Evolutionary conservation across 768 basidiomycete genomes (phyloP).

Genomic region (Boletus eberwhitei): DNA sequence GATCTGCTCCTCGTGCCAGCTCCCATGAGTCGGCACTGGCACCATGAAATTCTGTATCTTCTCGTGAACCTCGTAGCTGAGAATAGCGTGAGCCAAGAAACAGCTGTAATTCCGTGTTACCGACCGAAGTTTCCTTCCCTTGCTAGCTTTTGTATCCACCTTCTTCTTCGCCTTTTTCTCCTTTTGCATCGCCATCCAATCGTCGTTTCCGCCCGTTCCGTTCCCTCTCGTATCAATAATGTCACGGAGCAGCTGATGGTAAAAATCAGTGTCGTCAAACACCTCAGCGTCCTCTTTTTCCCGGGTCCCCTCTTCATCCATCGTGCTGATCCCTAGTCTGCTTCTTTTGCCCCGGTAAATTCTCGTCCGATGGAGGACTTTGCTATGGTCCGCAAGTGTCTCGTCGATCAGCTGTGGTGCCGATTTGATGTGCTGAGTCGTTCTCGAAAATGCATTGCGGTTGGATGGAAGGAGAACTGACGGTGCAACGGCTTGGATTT

Average conservation of each 20-base stretch:
- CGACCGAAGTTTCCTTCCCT: slow-evolving; percentile 87
- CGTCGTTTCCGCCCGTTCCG: slow-evolving; percentile 43
- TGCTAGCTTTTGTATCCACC: slow-evolving; percentile 95
- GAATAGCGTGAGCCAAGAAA: slow-evolving; percentile 2
- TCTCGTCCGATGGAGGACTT: slow-evolving; percentile 63
- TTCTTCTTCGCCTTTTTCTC: slow-evolving; percentile 76
- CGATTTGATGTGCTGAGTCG: slow-evolving; percentile 54
- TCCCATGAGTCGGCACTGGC: slow-evolving; percentile 61
- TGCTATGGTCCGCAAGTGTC: slow-evolving; percentile 53
- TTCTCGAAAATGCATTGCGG: slow-evolving; percentile 65
- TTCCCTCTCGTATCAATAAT: slow-evolving; percentile 71
- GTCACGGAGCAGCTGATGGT: slow-evolving; percentile 87
- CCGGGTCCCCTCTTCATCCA: slow-evolving; percentile 33
- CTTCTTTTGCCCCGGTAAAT: slow-evolving; percentile 47
- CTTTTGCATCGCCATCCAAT: slow-evolving; percentile 65
- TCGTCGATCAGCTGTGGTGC: slow-evolving; percentile 79
- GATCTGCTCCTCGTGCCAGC: slow-evolving; percentile 95
- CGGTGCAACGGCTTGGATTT: slow-evolving; percentile 90
- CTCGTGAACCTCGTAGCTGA: slow-evolving; percentile 89
- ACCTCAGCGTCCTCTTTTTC: slow-evolving; percentile 44
- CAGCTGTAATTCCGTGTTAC: slow-evolving; percentile 20
- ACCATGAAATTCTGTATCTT: slow-evolving; percentile 98
- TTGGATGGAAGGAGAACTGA: slow-evolving; percentile 68
- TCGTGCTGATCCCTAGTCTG: slow-evolving; percentile 38
- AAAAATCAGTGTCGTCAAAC: slow-evolving; percentile 92